phyloP scores from a whole-genome alignment of 352 stramenopile species.

The Achlya hypogyna region DNA sequence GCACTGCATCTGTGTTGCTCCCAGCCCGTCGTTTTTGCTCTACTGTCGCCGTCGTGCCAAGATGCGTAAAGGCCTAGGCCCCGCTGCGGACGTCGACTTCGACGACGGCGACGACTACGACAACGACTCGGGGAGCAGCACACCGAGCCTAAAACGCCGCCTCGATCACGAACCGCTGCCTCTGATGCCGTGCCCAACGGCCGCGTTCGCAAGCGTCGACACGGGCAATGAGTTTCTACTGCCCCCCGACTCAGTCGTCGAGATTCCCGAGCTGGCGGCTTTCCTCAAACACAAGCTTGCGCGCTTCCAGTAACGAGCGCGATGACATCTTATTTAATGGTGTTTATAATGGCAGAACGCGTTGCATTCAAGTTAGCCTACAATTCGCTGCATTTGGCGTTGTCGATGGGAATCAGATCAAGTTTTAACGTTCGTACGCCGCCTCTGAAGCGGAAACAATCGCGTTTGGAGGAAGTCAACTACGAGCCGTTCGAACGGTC shows the following conservation, averaged over 20 bases:
- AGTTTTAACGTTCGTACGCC: no score
- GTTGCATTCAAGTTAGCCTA: no score
- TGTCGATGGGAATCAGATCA: no score
- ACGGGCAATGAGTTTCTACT: slow-evolving; percentile 2
- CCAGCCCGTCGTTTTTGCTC: slow-evolving; percentile 9
- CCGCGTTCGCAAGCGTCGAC: background rate
- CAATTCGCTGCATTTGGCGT: no score
- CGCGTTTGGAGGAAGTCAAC: no score
- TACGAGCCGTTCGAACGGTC: no score
- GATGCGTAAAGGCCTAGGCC: background rate
- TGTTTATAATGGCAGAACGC: no score
- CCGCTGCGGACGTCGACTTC: background rate
- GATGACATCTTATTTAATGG: background rate
- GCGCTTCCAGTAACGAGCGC: background rate
- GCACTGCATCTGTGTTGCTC: slow-evolving; percentile 6
- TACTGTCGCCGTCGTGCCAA: slow-evolving; percentile 15
- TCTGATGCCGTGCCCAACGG: background rate
- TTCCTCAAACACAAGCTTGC: background rate
- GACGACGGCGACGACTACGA: slow-evolving; percentile 12
- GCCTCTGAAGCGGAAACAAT: no score
- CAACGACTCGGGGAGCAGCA: background rate
- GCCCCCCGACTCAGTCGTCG: slow-evolving; percentile 6
- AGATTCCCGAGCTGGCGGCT: slow-evolving; percentile 8
- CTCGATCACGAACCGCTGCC: background rate
- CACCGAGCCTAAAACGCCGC: background rate